These are phyloP conservation scores for Gaeumannomyces sp. DNA, from an alignment of 2,329 filamentous ascomycete species.

Conservation along the genomic window DNA sequence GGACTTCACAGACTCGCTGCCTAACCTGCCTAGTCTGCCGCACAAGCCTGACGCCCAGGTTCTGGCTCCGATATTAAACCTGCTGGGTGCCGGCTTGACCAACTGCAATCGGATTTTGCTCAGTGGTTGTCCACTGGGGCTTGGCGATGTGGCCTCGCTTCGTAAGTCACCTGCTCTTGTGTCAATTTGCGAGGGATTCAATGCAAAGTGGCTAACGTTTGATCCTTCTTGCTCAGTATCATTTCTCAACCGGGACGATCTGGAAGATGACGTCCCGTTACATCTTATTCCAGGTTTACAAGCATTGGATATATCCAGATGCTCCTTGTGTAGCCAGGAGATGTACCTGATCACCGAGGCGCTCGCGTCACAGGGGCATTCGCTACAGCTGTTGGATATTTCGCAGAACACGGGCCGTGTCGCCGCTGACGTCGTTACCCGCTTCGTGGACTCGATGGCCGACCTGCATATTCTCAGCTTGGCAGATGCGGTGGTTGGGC, in stretches of 20 bases:
- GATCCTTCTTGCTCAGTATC: background rate
- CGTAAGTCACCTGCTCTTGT: slow-evolving; percentile 25
- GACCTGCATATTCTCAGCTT: slow-evolving; percentile 44
- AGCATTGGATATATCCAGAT: slow-evolving; percentile 44
- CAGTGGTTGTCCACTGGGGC: slow-evolving; percentile 42
- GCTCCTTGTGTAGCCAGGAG: slow-evolving; percentile 42
- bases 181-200: background rate
- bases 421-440: slow-evolving; percentile 38
- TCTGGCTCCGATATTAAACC: slow-evolving; percentile 35
- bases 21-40: slow-evolving; percentile 9
- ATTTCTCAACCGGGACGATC: background rate
- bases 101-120: slow-evolving; percentile 47
- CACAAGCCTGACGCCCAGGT: slow-evolving; percentile 21
- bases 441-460: slow-evolving; percentile 36
- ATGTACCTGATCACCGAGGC: slow-evolving; percentile 42
- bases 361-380: slow-evolving; percentile 31
- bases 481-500: slow-evolving; percentile 42
- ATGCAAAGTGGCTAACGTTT: background rate
- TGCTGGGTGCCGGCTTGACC: slow-evolving; percentile 35
- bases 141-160: slow-evolving; percentile 41
- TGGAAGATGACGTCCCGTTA: background rate
- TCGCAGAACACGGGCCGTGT: slow-evolving; percentile 48
- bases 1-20: slow-evolving; percentile 39
- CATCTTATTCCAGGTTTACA: slow-evolving; percentile 31
- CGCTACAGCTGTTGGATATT: slow-evolving; percentile 42